Conservation (phyloP, 2,329 filamentous ascomycete species). For the Raffaelea ambrosiae region DNA sequence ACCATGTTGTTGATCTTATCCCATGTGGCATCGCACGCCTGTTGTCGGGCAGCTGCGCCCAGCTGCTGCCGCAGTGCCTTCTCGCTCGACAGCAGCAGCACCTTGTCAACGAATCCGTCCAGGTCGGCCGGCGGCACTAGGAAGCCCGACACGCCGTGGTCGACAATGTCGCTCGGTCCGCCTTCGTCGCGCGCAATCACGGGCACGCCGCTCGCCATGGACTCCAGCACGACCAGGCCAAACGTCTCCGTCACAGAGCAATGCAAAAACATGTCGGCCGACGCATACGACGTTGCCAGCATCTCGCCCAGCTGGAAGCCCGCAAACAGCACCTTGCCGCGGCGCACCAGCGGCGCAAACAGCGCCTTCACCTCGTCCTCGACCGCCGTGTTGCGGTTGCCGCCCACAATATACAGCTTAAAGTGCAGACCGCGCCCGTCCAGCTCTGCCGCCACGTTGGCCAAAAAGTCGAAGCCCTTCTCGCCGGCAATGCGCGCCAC, state of each 20-base stretch:
- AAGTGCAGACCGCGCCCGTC: conserved; percentile 47
- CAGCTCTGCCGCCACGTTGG: conserved; percentile 45
- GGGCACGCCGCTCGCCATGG: conserved; percentile 62
- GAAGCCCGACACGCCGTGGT: conserved; percentile 50
- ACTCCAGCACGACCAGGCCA: conserved; percentile 60
- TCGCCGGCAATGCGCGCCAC: conserved; percentile 61
- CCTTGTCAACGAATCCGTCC: conserved; percentile 45
- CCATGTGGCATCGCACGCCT: conserved; percentile 59
- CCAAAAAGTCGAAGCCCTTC: conserved; percentile 62
- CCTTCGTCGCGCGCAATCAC: conserved; percentile 63
- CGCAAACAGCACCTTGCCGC: conserved; percentile 54
- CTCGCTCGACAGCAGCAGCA: conserved; percentile 40
- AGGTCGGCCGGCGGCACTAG: conserved; percentile 52
- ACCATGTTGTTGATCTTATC: conserved; percentile 64
- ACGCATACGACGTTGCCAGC: conserved; percentile 58
- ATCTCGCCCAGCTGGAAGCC: conserved; percentile 54
- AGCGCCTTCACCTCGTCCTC: conserved; percentile 52
- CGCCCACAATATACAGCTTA: conserved; percentile 59
- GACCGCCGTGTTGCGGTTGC: conserved; percentile 56
- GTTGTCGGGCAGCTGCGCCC: conserved; percentile 36
- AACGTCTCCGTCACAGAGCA: conserved; percentile 67
- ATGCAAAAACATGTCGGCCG: conserved; percentile 61
- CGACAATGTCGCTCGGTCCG: conserved; percentile 59
- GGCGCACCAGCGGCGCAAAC: conserved; percentile 39
- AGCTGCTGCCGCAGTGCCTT: conserved; percentile 33